Evolutionary conservation across 306 rosid genomes (phyloP), one percentile per base, ranked within the genome.

Genomic region (Castanea sativa): DNA sequence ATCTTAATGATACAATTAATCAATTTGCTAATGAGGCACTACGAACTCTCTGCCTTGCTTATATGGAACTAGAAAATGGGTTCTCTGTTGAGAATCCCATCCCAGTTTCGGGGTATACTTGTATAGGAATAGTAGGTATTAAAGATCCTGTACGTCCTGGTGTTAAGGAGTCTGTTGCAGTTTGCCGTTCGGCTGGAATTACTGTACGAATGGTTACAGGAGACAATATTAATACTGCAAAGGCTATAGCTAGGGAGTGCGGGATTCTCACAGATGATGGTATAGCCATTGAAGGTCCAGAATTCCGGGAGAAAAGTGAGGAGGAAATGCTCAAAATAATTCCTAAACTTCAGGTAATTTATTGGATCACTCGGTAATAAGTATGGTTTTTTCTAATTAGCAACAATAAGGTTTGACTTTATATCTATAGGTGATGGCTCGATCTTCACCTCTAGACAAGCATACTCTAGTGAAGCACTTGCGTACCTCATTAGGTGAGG

Each of bases 91-190:
- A 84, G 55, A 86, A 89, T 65, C 71, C 95, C 25, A 95, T 91
- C 86, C 99, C 99, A 61, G 78, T 30, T 83, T 87, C 96, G 74
- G 99, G 99, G 21, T 90, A 80, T 72, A 95, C 97, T 59, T 91
- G 92, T 55, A 89, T 95, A 75, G 99, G 98, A 75, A 73, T 95
- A 76, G 96, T 95, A 55, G 99, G 99, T 49, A 95, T 95, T 73
- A 95, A 95, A 84, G 99, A 95, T 84, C 98, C 99, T 43, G 96
- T 95, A 74, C 98, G 99, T 70, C 99, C 97, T 1, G 98, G 97
- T 68, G 99, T 95, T 18, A 95, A 89, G 89, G 99, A 95, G 80
- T 93, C 99, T 45, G 98, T 95, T 58, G 99, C 98, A 41, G 61
- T 88, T 10, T 91, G 98, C 72, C 94, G 97, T 73, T 86, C 99